These are phyloP conservation scores for Musa troglodytarum DNA, from an alignment of 176 grass and related monocot genomes.

Conservation along the genomic window DNA sequence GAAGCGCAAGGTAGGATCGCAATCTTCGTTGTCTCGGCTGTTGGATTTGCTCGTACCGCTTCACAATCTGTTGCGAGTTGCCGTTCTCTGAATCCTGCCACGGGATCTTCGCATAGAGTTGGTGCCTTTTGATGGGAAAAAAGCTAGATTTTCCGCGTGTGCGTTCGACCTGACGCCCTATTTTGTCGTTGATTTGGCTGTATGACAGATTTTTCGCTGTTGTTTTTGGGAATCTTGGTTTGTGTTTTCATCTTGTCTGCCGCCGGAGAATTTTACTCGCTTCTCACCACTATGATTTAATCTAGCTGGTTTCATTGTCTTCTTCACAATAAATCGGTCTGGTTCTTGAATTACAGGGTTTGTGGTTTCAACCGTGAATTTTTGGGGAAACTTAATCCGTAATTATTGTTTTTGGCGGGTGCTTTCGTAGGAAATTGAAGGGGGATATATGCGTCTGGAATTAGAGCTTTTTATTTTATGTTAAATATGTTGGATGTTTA, in stretches of 20 bases:
- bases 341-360: not conserved
- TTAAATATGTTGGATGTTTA: no score
- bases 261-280: not conserved
- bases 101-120: not conserved
- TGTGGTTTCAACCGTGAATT: not conserved
- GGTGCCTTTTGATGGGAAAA: not conserved
- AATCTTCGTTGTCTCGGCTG: not conserved
- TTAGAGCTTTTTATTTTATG: no score
- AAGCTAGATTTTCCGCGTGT: no score
- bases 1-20: constrained; percentile 49
- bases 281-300: not conserved
- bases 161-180: not conserved
- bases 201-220: not conserved
- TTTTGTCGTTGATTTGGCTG: not conserved
- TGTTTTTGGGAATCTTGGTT: not conserved
- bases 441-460: no score
- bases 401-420: not conserved
- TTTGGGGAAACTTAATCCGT: not conserved
- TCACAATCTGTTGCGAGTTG: not conserved
- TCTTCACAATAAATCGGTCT: not conserved
- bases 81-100: not conserved
- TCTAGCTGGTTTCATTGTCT: not conserved
- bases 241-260: not conserved
- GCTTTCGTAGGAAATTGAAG: not conserved
- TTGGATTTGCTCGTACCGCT: no score